These are phyloP conservation scores for Starmerella etchellsii DNA, from an alignment of 805 yeast species.

Conservation along the genomic window DNA sequence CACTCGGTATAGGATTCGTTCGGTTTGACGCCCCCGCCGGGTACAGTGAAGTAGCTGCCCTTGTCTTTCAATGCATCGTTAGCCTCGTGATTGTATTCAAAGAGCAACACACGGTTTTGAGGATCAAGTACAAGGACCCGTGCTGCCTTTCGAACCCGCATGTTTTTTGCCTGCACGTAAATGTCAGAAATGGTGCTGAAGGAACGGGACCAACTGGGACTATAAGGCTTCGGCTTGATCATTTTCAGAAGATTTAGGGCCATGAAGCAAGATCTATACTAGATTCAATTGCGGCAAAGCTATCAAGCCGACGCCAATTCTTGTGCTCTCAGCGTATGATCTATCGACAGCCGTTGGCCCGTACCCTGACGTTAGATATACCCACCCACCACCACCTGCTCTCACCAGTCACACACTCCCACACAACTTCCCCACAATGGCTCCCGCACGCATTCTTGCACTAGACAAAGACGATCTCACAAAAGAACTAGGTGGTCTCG, in stretches of 20 bases:
- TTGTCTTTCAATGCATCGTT: slow-evolving; percentile 11
- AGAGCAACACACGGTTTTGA: slow-evolving; percentile 8
- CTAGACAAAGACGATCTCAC: slow-evolving; percentile 49
- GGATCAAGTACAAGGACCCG: slow-evolving; percentile 15
- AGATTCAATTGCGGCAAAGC: too few relatives aligned
- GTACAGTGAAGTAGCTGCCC: slow-evolving; percentile 16
- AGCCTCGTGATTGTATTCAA: slow-evolving; percentile 13
- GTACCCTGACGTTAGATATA: too few relatives aligned
- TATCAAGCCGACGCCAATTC: too few relatives aligned
- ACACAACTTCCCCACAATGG: not conserved
- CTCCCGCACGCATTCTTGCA: slow-evolving; percentile 16
- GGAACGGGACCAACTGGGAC: too few relatives aligned
- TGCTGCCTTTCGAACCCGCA: slow-evolving; percentile 13
- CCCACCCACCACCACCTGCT: too few relatives aligned
- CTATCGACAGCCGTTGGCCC: too few relatives aligned
- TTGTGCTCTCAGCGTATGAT: too few relatives aligned
- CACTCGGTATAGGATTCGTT: slow-evolving; percentile 13
- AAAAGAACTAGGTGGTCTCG: slow-evolving; percentile 47
- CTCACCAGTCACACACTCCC: not conserved
- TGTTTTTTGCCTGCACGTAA: not conserved
- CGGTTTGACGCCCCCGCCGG: slow-evolving; percentile 13
- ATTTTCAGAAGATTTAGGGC: too few relatives aligned
- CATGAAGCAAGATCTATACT: too few relatives aligned
- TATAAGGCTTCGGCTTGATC: too few relatives aligned
- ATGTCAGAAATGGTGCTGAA: too few relatives aligned